Evolutionary conservation across 75 land plant genomes (phyloP).

Genomic region (Adiantum capillusveneris): DNA sequence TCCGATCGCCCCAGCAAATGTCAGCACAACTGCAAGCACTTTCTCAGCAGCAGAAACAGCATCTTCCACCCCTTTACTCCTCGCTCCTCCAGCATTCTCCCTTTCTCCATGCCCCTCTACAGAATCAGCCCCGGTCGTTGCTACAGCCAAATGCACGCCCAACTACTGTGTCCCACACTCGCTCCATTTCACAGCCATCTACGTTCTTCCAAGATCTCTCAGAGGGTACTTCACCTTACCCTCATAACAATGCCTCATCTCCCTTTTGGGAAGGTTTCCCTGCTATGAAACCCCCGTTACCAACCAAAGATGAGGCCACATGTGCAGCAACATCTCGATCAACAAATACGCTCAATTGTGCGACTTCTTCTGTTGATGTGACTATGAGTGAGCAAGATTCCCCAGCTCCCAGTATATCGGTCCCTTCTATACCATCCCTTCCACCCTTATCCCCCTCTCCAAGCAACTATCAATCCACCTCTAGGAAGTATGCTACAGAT

Average conservation of each 20-base stretch:
- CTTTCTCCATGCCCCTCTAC: neutral
- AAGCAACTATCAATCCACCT: neutral
- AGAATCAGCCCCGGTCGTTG: neutral
- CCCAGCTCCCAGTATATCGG: neutral
- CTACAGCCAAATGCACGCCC: neutral
- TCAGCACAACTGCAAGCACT: neutral
- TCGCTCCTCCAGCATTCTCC: conserved; percentile 1
- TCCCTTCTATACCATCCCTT: neutral
- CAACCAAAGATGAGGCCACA: neutral
- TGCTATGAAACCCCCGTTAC: neutral
- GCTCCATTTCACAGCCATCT: conserved; percentile 4
- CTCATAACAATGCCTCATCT: neutral
- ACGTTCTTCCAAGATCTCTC: neutral
- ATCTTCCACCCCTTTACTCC: conserved; percentile 4
- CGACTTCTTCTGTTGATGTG: neutral
- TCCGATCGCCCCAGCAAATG: too few species aligned
- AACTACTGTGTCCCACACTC: neutral
- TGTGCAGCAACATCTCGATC: neutral
- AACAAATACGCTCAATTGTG: neutral
- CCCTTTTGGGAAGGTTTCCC: neutral
- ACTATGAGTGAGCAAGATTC: conserved; percentile 8
- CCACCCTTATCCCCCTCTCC: conserved; percentile 6
- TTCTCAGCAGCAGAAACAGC: neutral
- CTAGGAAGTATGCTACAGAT: neutral
- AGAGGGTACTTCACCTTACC: neutral